phyloP scores from a whole-genome alignment of 495 filamentous ascomycete species.

The Tetracladium marchalianum region DNA sequence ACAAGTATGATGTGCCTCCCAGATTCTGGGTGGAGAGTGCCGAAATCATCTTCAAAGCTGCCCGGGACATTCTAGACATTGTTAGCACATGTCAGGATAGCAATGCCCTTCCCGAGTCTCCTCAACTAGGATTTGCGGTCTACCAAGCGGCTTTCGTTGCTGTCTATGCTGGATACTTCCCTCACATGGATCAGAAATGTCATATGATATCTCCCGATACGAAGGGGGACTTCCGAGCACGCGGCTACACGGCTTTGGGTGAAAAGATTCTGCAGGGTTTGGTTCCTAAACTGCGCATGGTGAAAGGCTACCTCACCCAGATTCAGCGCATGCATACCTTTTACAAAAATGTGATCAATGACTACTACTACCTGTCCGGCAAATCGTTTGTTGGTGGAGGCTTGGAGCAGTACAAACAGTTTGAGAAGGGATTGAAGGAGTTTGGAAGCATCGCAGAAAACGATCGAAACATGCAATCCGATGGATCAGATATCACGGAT shows the following conservation, averaged over 20 bases:
- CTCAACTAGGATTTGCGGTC: slow-evolving; percentile 69
- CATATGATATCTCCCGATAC: slow-evolving; percentile 38
- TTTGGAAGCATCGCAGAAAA: slow-evolving; percentile 19
- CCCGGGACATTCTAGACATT: slow-evolving; percentile 66
- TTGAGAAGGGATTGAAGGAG: slow-evolving; percentile 21
- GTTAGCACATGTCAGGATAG: slow-evolving; percentile 65
- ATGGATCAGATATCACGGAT: slow-evolving; percentile 14
- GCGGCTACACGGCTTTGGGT: slow-evolving; percentile 28
- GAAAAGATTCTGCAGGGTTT: slow-evolving; percentile 43
- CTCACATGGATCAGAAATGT: slow-evolving; percentile 63
- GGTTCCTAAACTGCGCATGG: slow-evolving; percentile 59
- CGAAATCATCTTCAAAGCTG: slow-evolving; percentile 61
- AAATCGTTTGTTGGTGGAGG: slow-evolving; percentile 40
- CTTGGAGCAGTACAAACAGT: slow-evolving; percentile 57
- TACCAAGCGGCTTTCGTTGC: slow-evolving; percentile 67
- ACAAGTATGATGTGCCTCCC: slow-evolving; percentile 38
- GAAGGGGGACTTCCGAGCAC: slow-evolving; percentile 9
- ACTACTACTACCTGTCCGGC: slow-evolving; percentile 31
- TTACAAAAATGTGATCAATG: slow-evolving; percentile 52
- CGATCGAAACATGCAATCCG: slow-evolving; percentile 10
- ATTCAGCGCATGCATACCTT: slow-evolving; percentile 58
- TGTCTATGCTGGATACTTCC: slow-evolving; percentile 65
- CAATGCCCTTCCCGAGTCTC: slow-evolving; percentile 62
- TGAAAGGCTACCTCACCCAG: slow-evolving; percentile 58
- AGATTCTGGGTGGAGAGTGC: slow-evolving; percentile 71